These are phyloP conservation scores for Phallus indusiatus DNA, from an alignment of 768 basidiomycete species.

Conservation along the genomic window DNA sequence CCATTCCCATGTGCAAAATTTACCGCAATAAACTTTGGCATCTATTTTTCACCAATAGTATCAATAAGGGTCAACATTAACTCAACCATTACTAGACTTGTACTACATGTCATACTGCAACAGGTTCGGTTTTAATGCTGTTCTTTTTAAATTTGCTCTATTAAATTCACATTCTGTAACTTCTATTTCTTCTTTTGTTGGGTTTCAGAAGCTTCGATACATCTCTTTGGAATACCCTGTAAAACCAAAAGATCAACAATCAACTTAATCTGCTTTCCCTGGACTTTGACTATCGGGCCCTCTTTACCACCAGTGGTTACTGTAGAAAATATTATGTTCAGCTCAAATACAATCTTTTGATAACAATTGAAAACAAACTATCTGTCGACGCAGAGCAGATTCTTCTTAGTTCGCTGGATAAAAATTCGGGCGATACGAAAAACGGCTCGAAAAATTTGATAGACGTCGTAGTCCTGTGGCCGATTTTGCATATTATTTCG, in stretches of 20 bases:
- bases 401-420: slow-evolving; percentile 72
- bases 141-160: too few species aligned
- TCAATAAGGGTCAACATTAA: too few species aligned
- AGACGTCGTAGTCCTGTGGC: slow-evolving; percentile 48
- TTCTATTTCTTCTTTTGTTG: slow-evolving; percentile 15
- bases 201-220: slow-evolving; percentile 52
- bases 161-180: too few species aligned
- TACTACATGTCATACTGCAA: too few species aligned
- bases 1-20: too few species aligned
- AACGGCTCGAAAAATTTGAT: slow-evolving; percentile 78
- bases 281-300: slow-evolving; percentile 73
- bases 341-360: slow-evolving; percentile 11
- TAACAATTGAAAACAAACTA: slow-evolving; percentile 15
- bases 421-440: slow-evolving; percentile 50
- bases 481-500: slow-evolving; percentile 63
- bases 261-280: slow-evolving; percentile 67
- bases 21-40: too few species aligned
- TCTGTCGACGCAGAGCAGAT: slow-evolving; percentile 71
- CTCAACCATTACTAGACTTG: too few species aligned
- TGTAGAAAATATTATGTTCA: neutral
- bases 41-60: too few species aligned
- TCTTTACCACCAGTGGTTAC: slow-evolving; percentile 18
- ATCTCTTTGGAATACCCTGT: slow-evolving; percentile 72
- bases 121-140: too few species aligned
- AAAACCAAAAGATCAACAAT: slow-evolving; percentile 58